Evolutionary conservation across 352 stramenopile species (phyloP), one percentile per base, ranked within the genome.

Genomic region (Phytopythium ostracodes): DNA sequence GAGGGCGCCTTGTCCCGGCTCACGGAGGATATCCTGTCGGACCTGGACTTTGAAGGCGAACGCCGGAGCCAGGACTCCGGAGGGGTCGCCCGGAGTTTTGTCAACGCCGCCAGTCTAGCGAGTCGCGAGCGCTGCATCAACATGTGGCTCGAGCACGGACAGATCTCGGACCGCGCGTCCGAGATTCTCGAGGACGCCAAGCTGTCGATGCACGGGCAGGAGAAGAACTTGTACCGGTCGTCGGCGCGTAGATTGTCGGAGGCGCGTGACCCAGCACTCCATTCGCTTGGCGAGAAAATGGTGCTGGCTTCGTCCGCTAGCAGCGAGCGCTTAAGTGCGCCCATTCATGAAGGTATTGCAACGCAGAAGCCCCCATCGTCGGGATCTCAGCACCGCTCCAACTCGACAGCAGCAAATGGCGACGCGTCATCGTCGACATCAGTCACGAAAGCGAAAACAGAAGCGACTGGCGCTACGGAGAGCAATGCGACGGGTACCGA

Each of bases 101-200:
- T 60, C 9, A 40, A 50, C 35, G 38, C 40, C 7, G 52, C 54
- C 29, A 69, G 71, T n/a, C 46, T 80, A 20, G 65, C 59, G 36
- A 83, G 73, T 60, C 73, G 83, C 54, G 81, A 92, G 65, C 68
- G 79, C 44, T 83, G 79, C 25, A 93, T 91, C 63, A 89, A 82
- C 59, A 91, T 89, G 81, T 93, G 84, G 84, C 71, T 79, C 52
- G 65, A 93, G 57, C 81, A 91, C 64, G 86, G 86, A 42, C 65
- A 89, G 65, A 91, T 95, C 46, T 95, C 86, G 29, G 83, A 87
- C 54, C 81, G 81, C 27, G 86, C 86, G 52, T 89, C 81, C 0
- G 86, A 95, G 65, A 92, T 95, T 31, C 59, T 95, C 8, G 86
- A 92, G 53, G 86, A 95, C 65, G 86, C 86, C 11, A 89, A 84